Evolutionary conservation across 495 filamentous ascomycete genomes (phyloP), one percentile per base, ranked within the genome.

Genomic region (Amphirosellinia nigrospora): DNA sequence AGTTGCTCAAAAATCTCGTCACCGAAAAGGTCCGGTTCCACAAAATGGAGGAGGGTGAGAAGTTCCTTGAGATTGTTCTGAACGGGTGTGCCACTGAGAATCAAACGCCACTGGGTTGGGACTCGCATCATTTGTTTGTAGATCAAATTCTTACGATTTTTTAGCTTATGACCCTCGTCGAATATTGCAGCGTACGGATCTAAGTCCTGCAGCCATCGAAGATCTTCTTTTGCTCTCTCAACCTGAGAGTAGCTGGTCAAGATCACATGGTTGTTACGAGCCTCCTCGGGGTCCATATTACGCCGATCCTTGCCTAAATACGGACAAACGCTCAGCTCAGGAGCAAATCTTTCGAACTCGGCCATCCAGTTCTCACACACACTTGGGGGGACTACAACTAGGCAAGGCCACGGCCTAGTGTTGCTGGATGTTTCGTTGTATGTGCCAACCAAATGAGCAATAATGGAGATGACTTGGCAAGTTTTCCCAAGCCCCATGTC

Each of bases 401-500:
- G 80, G 77, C 97, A 94, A 38, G 94, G 93, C 63, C 94, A 86
- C 0, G 79, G 94, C 58, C 85, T 86, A 16, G 89, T 81, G 30
- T 82, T 70, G 9, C 70, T 66, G 1, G 63, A 67, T 4, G 64
- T 48, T 16, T 68, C 62, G 9, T 70, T 68, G 50, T 76, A 78
- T 3, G 74, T 88, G 72, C 93, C 88, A 16, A 89, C 87, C 8
- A 99, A 82, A 71, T 97, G 91, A 4, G 94, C 90, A 28, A 99
- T 86, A 77, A 98, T 94, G 0, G 94, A 88, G 72, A 99, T 97
- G 64, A 99, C 94, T 75, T 98, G 94, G 73, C 94, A 97, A 0
- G 96, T 99, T 83, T 99, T 99, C 13, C 96, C 96, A 10, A 98
- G 86, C 52, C 96, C 96, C 96, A 99, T 99, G 72, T 99, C 96